Percentiles rank a stretch among this genome's conserved stretches.
These are phyloP conservation scores for Brasilioporus rufonigricans DNA, from an alignment of 768 basidiomycete species.

Conservation along the genomic window DNA sequence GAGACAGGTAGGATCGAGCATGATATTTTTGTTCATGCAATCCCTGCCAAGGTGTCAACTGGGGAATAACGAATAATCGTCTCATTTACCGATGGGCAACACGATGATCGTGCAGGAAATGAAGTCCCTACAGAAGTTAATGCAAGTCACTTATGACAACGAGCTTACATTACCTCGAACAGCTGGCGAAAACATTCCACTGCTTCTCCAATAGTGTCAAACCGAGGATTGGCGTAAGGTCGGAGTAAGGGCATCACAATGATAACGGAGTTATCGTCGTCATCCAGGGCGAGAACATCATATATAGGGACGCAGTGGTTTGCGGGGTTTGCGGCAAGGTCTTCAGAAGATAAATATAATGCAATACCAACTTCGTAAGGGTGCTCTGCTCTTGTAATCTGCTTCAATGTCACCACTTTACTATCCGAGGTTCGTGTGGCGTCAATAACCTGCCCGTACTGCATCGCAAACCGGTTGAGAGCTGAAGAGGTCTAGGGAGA, in stretches of 20 bases:
- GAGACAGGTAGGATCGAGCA: constrained; percentile 25
- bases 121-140: background rate
- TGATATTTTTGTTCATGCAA: constrained; percentile 31
- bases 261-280: background rate
- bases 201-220: constrained; percentile 33
- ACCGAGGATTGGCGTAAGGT: constrained; percentile 5
- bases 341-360: constrained; percentile 17
- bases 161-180: constrained; percentile 24
- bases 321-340: background rate
- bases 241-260: constrained; percentile 9
- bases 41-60: constrained; percentile 18
- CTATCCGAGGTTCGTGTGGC: constrained; percentile 29
- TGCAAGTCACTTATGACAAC: background rate
- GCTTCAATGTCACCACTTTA: constrained; percentile 31
- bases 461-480: background rate
- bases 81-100: constrained; percentile 14
- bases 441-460: constrained; percentile 19
- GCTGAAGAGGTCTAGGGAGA: background rate
- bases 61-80: too few relatives aligned
- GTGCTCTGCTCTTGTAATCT: constrained; percentile 3
- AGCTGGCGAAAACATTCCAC: constrained; percentile 33
- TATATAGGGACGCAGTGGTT: constrained; percentile 38
- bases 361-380: constrained; percentile 32
- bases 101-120: constrained; percentile 25
- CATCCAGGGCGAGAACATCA: constrained; percentile 19